A percentile compares a stretch with the other conserved stretches of the same genome.
phyloP scores from a whole-genome alignment of 257 asterid genomes.

The Rubia yunnanensis region DNA sequence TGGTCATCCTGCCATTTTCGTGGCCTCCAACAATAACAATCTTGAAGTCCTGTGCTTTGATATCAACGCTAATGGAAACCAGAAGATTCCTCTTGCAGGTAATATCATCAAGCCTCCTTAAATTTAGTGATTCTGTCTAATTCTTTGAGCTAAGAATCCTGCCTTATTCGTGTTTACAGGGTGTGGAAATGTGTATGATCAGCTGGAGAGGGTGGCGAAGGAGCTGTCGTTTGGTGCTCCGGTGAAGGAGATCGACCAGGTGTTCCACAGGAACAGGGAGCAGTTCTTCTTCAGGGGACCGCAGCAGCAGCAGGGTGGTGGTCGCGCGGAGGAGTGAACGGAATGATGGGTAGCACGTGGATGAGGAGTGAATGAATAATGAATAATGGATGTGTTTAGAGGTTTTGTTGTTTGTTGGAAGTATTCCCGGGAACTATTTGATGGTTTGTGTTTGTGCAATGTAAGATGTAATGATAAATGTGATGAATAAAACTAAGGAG shows the following conservation, averaged over 20 bases:
- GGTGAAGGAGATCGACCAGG: constrained; percentile 51
- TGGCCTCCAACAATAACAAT: constrained; percentile 45
- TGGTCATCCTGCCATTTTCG: constrained; percentile 54
- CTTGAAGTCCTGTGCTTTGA: constrained; percentile 50
- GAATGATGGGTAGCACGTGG: background rate
- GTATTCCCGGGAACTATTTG: background rate
- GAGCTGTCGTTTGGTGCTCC: constrained; percentile 53
- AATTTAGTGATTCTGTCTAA: too few species aligned
- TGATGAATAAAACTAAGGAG: background rate
- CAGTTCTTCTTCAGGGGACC: constrained; percentile 66
- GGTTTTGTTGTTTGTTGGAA: background rate
- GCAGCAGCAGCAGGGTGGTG: constrained; percentile 14
- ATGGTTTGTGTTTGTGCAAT: background rate
- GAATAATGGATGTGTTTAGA: background rate
- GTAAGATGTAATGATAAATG: background rate
- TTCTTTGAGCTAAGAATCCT: too few species aligned
- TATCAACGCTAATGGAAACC: constrained; percentile 31
- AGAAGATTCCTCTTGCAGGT: constrained; percentile 31
- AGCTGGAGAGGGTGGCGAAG: constrained; percentile 47
- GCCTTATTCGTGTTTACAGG: constrained; percentile 16
- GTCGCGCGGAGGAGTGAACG: constrained; percentile 31
- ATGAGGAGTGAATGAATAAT: background rate
- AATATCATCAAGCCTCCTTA: too few species aligned
- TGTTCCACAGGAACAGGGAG: constrained; percentile 37
- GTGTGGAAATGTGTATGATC: constrained; percentile 38